Conservation (phyloP, 345 rosid species). For the Brassica carinata region DNA sequence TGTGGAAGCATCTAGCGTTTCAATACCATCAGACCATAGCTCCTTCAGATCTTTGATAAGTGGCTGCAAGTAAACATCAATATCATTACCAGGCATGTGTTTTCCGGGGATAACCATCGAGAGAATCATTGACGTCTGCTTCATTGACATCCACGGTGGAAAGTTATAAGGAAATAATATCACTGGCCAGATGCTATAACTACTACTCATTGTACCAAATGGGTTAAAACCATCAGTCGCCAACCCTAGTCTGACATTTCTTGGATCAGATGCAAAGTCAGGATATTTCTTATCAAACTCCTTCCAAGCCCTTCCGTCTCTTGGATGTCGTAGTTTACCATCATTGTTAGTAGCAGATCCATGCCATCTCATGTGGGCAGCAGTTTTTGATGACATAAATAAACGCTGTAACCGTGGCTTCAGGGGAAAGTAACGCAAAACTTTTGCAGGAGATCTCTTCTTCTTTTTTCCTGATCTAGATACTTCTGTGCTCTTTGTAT, state of each 20-base stretch:
- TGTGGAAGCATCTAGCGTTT: not conserved
- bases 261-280: constrained; percentile 1
- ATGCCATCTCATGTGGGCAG: constrained; percentile 5
- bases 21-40: constrained; percentile 6
- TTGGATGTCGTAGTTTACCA: constrained; percentile 3
- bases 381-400: constrained; percentile 3
- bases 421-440: not conserved
- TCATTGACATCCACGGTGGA: not conserved
- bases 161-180: not conserved
- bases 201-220: constrained; percentile 13
- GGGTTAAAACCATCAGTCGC: not conserved
- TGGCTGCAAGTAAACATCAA: not conserved
- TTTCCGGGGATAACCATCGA: constrained; percentile 4
- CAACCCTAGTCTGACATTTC: not conserved
- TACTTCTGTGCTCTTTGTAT: not conserved
- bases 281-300: not conserved
- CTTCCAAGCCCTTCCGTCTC: constrained; percentile 2
- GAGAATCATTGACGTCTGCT: not conserved
- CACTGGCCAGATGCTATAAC: not conserved
- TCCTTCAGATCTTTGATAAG: not conserved
- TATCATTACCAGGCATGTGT: not conserved
- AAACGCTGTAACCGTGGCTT: not conserved
- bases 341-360: not conserved
- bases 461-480: not conserved
- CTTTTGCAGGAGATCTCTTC: not conserved